Evolutionary conservation across 2,329 filamentous ascomycete genomes (phyloP).

Genomic region (Penicillium corylophilum): DNA sequence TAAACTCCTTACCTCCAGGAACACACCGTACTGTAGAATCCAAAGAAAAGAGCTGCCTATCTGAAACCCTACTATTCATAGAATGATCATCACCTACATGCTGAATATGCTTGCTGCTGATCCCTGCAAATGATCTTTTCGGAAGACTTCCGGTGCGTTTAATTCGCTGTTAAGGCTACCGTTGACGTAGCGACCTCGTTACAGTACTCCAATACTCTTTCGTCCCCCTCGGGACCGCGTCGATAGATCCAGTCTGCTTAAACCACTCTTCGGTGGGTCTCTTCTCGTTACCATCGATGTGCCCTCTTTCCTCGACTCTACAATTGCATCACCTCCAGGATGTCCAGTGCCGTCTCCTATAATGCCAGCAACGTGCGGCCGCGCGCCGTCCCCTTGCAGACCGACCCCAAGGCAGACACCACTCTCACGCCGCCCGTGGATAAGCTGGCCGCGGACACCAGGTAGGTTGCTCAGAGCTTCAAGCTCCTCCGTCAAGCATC

Average conservation of each 20-base stretch:
- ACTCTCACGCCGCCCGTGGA: constrained; percentile 28
- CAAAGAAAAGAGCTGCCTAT: not conserved
- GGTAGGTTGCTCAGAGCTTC: constrained; percentile 24
- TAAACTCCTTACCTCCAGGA: not conserved
- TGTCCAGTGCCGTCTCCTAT: constrained; percentile 31
- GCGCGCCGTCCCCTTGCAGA: constrained; percentile 31
- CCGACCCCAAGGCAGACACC: constrained; percentile 22
- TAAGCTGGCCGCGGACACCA: constrained; percentile 34
- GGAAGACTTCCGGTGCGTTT: not conserved
- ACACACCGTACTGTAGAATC: too few relatives aligned
- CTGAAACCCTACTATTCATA: not conserved
- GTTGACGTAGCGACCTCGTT: constrained; percentile 16
- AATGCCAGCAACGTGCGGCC: constrained; percentile 33
- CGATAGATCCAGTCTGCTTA: constrained; percentile 1
- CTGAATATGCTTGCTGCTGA: not conserved
- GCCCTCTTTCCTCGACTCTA: constrained; percentile 4
- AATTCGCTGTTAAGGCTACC: constrained; percentile 10
- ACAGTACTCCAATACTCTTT: constrained; percentile 6
- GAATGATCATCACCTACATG: not conserved
- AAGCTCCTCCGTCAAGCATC: not conserved
- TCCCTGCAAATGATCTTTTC: not conserved
- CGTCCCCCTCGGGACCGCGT: not conserved
- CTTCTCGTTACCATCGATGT: constrained; percentile 14
- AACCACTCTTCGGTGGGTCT: not conserved
- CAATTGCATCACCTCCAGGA: constrained; percentile 20